Conservation (phyloP, 108 stramenopile genomes). For the Fragilaria radians region DNA sequence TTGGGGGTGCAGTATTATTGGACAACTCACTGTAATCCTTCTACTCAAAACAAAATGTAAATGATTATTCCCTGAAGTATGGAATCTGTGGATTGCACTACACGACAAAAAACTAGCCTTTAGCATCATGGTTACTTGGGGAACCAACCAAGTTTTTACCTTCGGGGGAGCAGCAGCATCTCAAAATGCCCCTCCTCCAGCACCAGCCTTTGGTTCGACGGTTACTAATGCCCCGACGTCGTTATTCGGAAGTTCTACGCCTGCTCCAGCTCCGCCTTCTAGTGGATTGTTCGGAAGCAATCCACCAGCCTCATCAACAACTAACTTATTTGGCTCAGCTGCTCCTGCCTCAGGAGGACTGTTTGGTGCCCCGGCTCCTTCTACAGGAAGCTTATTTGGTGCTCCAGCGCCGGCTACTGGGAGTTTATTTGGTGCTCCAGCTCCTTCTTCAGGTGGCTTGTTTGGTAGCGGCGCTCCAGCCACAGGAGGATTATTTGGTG, state of each 20-base stretch:
- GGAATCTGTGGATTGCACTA: too few relatives aligned
- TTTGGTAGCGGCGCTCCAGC: constrained; percentile 20
- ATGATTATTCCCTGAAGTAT: too few relatives aligned
- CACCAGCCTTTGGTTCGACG: constrained; percentile 37
- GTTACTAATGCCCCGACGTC: constrained; percentile 18
- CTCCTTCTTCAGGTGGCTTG: constrained; percentile 21
- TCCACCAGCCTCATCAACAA: constrained; percentile 12
- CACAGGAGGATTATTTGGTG: constrained; percentile 10
- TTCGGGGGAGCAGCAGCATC: constrained; percentile 11
- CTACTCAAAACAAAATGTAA: too few relatives aligned
- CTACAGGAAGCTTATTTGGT: constrained; percentile 32
- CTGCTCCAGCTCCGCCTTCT: constrained; percentile 20
- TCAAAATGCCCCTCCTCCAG: constrained; percentile 13
- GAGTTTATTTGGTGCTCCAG: constrained; percentile 60
- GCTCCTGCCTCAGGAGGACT: constrained; percentile 20
- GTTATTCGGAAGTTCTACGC: constrained; percentile 29
- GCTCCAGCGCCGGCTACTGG: constrained; percentile 28
- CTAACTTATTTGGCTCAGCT: constrained; percentile 25
- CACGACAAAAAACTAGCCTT: too few relatives aligned
- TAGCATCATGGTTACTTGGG: constrained; percentile 41
- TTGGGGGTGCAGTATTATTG: too few relatives aligned
- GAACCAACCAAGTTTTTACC: constrained; percentile 35
- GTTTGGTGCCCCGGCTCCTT: constrained; percentile 37
- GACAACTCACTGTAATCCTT: too few relatives aligned
- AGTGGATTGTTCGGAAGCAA: constrained; percentile 32